Evolutionary conservation across 805 yeast genomes (phyloP).

Genomic region (Candida vartiovaarae): DNA sequence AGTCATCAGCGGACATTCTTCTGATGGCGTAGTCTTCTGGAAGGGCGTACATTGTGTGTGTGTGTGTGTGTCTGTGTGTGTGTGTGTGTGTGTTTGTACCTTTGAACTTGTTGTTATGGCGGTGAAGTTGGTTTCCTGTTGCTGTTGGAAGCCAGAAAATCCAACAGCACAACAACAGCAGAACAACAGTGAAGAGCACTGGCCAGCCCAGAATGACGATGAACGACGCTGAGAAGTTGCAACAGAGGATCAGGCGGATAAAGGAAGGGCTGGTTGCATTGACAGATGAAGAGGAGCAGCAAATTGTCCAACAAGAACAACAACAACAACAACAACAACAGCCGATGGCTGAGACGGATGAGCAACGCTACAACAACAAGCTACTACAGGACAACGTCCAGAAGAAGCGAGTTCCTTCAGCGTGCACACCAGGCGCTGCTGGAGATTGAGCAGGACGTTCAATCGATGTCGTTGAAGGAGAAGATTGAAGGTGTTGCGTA

Average conservation of each 20-base stretch:
- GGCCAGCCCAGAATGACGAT: neutral
- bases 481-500: conserved; percentile 5
- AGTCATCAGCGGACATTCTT: conserved; percentile 48
- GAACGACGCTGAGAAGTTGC: neutral
- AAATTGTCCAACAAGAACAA: neutral
- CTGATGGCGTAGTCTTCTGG: conserved; percentile 72
- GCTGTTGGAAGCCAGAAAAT: too few relatives aligned
- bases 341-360: neutral
- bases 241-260: neutral
- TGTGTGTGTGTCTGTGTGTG: too few relatives aligned
- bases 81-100: too few relatives aligned
- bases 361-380: conserved; percentile 4
- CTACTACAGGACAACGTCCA: conserved; percentile 4
- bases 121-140: too few relatives aligned
- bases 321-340: neutral
- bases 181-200: too few relatives aligned
- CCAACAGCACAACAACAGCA: too few relatives aligned
- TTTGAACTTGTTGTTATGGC: too few relatives aligned
- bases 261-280: neutral
- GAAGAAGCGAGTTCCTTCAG: conserved; percentile 5
- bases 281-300: neutral
- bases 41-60: conserved; percentile 13
- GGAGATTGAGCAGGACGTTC: conserved; percentile 1
- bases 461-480: neutral
- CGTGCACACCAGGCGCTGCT: conserved; percentile 5